Evolutionary conservation across 2,329 filamentous ascomycete species (phyloP).

Genomic region (Trichoderma pleuroti): DNA sequence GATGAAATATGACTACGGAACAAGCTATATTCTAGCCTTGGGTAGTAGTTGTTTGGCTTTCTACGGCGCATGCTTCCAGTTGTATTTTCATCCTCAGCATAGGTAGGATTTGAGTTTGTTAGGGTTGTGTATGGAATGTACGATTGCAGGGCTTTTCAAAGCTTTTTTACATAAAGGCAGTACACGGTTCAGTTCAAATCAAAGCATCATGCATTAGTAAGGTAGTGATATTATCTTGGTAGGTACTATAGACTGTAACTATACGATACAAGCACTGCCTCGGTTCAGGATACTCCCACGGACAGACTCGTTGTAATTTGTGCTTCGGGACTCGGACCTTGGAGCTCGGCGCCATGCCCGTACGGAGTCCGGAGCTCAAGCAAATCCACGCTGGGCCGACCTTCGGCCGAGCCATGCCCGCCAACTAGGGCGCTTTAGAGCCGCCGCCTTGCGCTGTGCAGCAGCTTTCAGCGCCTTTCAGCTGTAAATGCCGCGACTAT

Average conservation of each 20-base stretch:
- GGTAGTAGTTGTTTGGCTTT: background rate
- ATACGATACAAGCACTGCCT: background rate
- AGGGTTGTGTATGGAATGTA: background rate
- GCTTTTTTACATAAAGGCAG: background rate
- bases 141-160: background rate
- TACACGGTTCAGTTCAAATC: background rate
- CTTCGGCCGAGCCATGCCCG: conserved; percentile 7
- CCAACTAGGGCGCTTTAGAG: background rate
- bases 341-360: background rate
- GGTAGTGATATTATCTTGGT: too few relatives aligned
- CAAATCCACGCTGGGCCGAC: background rate
- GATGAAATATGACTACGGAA: background rate
- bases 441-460: conserved; percentile 3
- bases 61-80: background rate
- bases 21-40: background rate
- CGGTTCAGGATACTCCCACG: background rate
- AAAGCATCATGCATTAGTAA: too few relatives aligned
- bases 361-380: background rate
- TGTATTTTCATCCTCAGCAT: background rate
- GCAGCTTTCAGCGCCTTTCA: conserved; percentile 5
- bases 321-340: conserved; percentile 1
- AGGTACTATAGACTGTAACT: too few relatives aligned
- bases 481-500: conserved; percentile 34
- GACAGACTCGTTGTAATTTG: background rate
- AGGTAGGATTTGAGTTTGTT: background rate